These are phyloP conservation scores for Rhodotorula babjevae DNA, from an alignment of 768 basidiomycete genomes.

Conservation along the genomic window DNA sequence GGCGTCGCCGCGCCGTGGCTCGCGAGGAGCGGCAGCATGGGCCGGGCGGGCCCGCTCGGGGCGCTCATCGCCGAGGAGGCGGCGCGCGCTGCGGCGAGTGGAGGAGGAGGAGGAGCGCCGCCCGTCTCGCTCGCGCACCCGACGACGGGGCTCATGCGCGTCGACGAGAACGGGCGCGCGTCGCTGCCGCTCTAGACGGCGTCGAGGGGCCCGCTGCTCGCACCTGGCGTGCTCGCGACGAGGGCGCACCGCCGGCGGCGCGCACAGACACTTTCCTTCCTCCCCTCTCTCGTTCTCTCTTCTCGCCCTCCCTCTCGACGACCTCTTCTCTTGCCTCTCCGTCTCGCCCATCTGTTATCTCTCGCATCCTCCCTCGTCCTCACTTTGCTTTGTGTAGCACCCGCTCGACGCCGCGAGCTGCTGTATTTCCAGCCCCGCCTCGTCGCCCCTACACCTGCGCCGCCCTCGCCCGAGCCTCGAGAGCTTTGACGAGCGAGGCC, in stretches of 20 bases:
- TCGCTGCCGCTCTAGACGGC: neutral
- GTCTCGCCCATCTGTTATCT: too few species aligned
- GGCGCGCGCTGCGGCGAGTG: neutral
- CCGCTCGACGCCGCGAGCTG: too few species aligned
- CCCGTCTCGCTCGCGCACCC: neutral
- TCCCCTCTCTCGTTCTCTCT: neutral
- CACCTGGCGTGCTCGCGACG: too few species aligned
- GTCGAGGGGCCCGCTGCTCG: too few species aligned
- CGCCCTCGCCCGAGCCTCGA: too few species aligned
- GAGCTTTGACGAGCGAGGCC: too few species aligned
- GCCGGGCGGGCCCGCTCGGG: neutral
- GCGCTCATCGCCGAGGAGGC: neutral
- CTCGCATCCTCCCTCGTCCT: too few species aligned
- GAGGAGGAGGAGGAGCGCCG: neutral
- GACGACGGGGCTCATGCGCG: neutral
- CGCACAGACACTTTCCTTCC: neutral
- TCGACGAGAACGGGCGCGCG: slow-evolving; percentile 25
- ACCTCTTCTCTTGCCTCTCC: neutral
- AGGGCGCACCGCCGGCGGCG: neutral
- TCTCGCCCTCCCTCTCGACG: neutral
- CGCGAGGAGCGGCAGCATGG: neutral
- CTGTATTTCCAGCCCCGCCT: too few species aligned
- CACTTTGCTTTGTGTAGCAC: too few species aligned
- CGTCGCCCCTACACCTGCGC: too few species aligned
- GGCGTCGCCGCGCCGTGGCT: neutral